Percentiles rank a stretch among this genome's conserved stretches.
phyloP scores from a whole-genome alignment of 768 basidiomycete species.

The Xerocomellus chrysenteron region DNA sequence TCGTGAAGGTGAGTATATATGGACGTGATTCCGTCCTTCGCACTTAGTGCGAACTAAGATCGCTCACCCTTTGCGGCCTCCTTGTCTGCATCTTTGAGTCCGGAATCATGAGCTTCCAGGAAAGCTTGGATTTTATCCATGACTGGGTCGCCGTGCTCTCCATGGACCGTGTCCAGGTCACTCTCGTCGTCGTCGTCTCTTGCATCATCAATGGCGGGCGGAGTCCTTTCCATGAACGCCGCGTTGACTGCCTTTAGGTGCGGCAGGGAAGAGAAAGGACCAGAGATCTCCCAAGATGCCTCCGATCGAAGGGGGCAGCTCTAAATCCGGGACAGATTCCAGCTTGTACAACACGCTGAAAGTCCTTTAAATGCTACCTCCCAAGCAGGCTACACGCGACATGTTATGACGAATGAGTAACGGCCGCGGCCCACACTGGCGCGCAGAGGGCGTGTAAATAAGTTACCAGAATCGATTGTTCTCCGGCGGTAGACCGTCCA shows the following conservation, averaged over 20 bases:
- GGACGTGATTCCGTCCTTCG: slow-evolving; percentile 6
- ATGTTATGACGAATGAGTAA: too few species aligned
- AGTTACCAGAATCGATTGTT: slow-evolving; percentile 37
- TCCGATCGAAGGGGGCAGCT: slow-evolving; percentile 55
- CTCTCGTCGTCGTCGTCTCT: slow-evolving; percentile 67
- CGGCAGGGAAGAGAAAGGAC: slow-evolving; percentile 63
- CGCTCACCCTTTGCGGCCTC: slow-evolving; percentile 69
- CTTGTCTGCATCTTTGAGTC: slow-evolving; percentile 76
- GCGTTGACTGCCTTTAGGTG: slow-evolving; percentile 76
- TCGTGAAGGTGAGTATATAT: background rate
- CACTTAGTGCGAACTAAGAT: slow-evolving; percentile 22
- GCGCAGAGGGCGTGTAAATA: too few species aligned
- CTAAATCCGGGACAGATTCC: slow-evolving; percentile 66
- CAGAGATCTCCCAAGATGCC: slow-evolving; percentile 81
- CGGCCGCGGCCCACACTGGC: too few species aligned
- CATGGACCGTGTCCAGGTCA: slow-evolving; percentile 51
- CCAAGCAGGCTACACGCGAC: background rate
- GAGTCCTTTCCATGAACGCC: slow-evolving; percentile 86
- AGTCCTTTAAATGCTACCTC: too few species aligned
- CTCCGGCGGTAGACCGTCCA: slow-evolving; percentile 24
- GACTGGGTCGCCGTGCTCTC: slow-evolving; percentile 69
- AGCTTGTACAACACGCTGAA: too few species aligned
- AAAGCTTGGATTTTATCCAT: slow-evolving; percentile 97
- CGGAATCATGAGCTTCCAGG: slow-evolving; percentile 90
- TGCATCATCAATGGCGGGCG: slow-evolving; percentile 94